A percentile compares a stretch with the other conserved stretches of the same genome.
phyloP scores from a whole-genome alignment of 345 rosid genomes.

The Turnera subulata region DNA sequence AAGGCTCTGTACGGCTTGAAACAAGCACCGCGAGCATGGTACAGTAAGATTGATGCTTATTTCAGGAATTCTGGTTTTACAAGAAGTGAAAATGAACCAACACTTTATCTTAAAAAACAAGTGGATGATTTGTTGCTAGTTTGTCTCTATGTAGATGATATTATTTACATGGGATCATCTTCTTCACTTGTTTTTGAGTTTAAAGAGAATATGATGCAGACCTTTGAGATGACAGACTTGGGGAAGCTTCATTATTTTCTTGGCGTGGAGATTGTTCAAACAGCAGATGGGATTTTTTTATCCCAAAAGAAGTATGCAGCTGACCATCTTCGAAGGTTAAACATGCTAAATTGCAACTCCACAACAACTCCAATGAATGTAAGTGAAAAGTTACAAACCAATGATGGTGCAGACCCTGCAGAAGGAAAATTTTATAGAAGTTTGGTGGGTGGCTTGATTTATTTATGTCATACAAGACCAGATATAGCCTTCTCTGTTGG shows the following conservation, averaged over 20 bases:
- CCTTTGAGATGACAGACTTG: background rate
- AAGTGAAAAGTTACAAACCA: conserved; percentile 3
- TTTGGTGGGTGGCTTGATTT: background rate
- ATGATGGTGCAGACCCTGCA: background rate
- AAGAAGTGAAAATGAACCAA: background rate
- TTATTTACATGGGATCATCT: background rate
- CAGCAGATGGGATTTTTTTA: background rate
- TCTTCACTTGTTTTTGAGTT: background rate
- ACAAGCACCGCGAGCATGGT: background rate
- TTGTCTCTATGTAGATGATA: background rate
- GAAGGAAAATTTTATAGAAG: background rate
- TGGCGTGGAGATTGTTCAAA: background rate
- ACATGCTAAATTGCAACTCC: conserved; percentile 1
- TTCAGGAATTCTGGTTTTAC: background rate
- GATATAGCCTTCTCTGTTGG: background rate
- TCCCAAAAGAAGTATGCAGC: conserved; percentile 1
- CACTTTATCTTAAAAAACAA: background rate
- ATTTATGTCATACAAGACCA: background rate
- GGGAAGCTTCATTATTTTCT: background rate
- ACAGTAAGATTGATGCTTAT: background rate
- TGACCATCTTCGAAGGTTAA: background rate
- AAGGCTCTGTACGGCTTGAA: background rate
- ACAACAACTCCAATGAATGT: background rate
- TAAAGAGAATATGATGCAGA: background rate
- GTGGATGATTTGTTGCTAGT: background rate